Evolutionary conservation across 352 stramenopile species (phyloP).

Genomic region (Thraustochytrium striatum): DNA sequence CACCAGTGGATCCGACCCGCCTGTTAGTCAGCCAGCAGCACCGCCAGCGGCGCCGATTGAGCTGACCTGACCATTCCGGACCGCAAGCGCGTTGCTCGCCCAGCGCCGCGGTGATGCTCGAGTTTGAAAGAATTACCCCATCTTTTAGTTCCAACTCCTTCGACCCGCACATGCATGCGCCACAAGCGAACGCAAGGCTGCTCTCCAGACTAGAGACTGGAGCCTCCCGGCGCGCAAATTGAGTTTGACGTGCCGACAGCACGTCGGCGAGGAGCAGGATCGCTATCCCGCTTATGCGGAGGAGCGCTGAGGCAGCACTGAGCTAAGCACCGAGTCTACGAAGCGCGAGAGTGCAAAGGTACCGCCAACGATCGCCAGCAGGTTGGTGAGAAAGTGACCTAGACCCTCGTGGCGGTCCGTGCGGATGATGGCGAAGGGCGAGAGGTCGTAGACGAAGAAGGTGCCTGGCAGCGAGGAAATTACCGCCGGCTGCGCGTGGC

Average conservation of each 20-base stretch:
- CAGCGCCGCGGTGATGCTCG: no score
- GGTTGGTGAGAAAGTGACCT: slow-evolving; percentile 70
- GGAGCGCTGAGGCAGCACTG: slow-evolving; percentile 13
- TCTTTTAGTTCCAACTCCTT: no score
- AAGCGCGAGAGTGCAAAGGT: slow-evolving; percentile 63
- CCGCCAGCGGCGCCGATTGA: no score
- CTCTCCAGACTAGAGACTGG: background rate
- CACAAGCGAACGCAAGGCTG: background rate
- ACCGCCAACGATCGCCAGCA: slow-evolving; percentile 75
- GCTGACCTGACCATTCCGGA: no score
- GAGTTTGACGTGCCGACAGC: background rate
- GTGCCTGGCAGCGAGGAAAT: slow-evolving; percentile 66
- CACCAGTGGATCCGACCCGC: no score
- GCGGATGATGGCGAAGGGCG: slow-evolving; percentile 77
- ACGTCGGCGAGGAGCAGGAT: background rate
- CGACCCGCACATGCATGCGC: background rate
- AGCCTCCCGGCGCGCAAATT: background rate
- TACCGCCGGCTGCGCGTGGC: slow-evolving; percentile 30
- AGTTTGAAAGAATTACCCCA: no score
- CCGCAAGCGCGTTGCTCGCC: no score
- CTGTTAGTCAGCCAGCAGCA: no score
- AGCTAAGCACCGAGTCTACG: background rate
- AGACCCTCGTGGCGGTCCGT: slow-evolving; percentile 61
- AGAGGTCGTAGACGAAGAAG: slow-evolving; percentile 87
- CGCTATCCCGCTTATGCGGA: no score